Evolutionary conservation across 495 filamentous ascomycete species (phyloP).

Genomic region (Cryomyces minteri): DNA sequence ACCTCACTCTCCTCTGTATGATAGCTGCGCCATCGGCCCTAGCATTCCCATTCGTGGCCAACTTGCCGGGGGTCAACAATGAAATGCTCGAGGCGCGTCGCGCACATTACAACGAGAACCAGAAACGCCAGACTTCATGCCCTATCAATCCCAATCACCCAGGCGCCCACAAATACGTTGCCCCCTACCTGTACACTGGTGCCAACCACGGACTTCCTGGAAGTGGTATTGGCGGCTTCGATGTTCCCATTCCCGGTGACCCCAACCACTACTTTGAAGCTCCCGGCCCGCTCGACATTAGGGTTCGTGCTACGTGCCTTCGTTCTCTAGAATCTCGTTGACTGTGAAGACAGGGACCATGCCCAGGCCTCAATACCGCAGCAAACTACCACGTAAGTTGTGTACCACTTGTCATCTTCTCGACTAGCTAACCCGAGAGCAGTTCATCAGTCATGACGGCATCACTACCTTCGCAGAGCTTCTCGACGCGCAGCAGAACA

Average conservation of each 20-base stretch:
- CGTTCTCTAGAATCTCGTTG: too few relatives aligned
- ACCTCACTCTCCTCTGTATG: too few relatives aligned
- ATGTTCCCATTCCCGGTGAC: conserved; percentile 20
- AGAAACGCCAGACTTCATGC: conserved; percentile 13
- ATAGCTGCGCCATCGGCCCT: too few relatives aligned
- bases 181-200: conserved; percentile 19
- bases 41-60: conserved; percentile 19
- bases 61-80: conserved; percentile 16
- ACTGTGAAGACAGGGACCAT: conserved; percentile 4
- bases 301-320: neutral
- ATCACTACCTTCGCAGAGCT: conserved; percentile 25
- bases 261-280: conserved; percentile 16
- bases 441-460: conserved; percentile 24
- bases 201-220: conserved; percentile 21
- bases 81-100: conserved; percentile 6
- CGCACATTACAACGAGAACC: neutral
- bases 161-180: conserved; percentile 12
- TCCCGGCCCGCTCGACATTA: conserved; percentile 11
- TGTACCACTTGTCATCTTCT: neutral
- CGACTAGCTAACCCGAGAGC: neutral
- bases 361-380: conserved; percentile 18
- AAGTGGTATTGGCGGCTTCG: conserved; percentile 16
- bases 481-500: conserved; percentile 24
- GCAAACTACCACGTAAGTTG: conserved; percentile 13
- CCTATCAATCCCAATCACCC: conserved; percentile 22